Conservation (phyloP, 768 basidiomycete species). For the Suillus discolor region DNA sequence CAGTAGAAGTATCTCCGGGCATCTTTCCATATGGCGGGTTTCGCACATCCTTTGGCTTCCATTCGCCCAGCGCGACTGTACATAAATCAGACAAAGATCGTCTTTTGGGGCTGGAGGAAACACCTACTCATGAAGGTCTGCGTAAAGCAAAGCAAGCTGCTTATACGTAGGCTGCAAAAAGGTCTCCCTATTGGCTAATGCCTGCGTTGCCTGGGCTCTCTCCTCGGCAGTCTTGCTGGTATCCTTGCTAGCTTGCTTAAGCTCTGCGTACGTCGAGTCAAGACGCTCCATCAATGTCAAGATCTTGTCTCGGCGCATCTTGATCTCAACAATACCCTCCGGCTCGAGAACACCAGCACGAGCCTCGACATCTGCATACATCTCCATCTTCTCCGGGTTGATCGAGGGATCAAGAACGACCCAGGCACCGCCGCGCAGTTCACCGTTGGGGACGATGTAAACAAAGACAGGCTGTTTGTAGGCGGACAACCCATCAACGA, state of each 20-base stretch:
- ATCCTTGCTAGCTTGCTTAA: conserved; percentile 84
- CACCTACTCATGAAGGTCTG: conserved; percentile 93
- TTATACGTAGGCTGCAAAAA: conserved; percentile 88
- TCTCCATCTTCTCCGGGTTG: conserved; percentile 97
- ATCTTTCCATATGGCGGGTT: conserved; percentile 83
- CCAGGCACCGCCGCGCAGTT: conserved; percentile 99
- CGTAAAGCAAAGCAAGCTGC: conserved; percentile 91
- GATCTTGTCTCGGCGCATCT: conserved; percentile 95
- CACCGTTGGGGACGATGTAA: conserved; percentile 98
- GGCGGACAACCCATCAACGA: conserved; percentile 95
- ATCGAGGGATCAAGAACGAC: conserved; percentile 98
- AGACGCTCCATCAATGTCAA: conserved; percentile 90
- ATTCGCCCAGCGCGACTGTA: conserved; percentile 88
- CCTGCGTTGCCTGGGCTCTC: conserved; percentile 65
- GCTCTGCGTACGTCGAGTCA: conserved; percentile 76
- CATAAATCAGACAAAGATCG: conserved; percentile 12
- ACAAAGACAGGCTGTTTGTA: conserved; percentile 99
- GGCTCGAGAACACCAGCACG: conserved; percentile 97
- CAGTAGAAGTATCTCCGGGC: conserved; percentile 93
- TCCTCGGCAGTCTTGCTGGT: conserved; percentile 71
- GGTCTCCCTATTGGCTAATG: conserved; percentile 75
- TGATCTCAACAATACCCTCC: conserved; percentile 97
- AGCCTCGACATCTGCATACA: conserved; percentile 96
- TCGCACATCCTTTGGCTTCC: conserved; percentile 97
- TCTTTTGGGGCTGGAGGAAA: conserved; percentile 7